Conservation (phyloP, 2,329 filamentous ascomycete genomes). For the Diaporthe citrichinensis region DNA sequence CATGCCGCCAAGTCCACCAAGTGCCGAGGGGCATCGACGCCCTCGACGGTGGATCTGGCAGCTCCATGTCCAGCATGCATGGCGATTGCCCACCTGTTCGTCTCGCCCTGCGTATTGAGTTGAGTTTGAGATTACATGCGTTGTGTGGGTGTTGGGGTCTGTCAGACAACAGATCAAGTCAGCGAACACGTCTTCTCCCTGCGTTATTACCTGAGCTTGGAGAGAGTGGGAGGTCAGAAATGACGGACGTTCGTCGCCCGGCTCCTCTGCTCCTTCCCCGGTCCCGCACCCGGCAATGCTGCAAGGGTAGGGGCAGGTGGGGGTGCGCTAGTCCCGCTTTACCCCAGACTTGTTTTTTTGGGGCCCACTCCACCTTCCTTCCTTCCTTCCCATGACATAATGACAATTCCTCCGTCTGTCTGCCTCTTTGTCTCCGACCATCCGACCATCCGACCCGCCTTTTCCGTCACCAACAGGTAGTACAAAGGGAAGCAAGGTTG, state of each 20-base stretch:
- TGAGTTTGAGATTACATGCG: not conserved
- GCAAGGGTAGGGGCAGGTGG: slow-evolving; percentile 14
- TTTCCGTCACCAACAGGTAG: not conserved
- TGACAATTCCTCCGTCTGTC: not conserved
- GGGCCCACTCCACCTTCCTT: not conserved
- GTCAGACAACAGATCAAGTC: not conserved
- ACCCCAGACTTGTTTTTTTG: not conserved
- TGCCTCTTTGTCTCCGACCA: not conserved
- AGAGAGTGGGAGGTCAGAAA: not conserved
- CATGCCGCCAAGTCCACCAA: slow-evolving; percentile 24
- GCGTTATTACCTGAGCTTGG: not conserved
- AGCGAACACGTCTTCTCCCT: not conserved
- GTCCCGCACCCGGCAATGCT: not conserved
- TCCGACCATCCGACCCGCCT: slow-evolving; percentile 18
- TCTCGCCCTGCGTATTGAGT: not conserved
- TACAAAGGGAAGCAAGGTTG: not conserved
- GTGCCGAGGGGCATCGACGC: not conserved
- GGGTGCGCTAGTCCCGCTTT: slow-evolving; percentile 16
- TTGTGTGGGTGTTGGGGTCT: not conserved
- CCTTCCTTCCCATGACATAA: slow-evolving; percentile 20
- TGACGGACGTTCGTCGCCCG: not conserved
- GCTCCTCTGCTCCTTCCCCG: not conserved
- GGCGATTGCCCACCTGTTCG: not conserved
- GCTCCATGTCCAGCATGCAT: not conserved
- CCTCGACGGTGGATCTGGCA: not conserved